Conservation (phyloP, 176 grass and related monocot genomes). For the Aegilops tauschii region DNA sequence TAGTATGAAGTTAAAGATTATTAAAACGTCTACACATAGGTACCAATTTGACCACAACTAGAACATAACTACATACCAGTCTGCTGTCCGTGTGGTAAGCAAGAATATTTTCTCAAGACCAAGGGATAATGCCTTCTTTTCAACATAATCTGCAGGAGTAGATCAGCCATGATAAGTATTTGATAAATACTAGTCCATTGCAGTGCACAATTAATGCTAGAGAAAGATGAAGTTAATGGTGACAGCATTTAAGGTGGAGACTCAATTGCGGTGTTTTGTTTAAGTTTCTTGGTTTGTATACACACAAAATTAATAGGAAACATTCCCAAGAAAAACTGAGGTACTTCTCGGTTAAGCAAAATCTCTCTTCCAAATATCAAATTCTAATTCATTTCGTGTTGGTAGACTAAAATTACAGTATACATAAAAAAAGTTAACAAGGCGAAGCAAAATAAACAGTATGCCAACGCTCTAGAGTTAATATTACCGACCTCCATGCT, state of each 20-base stretch:
- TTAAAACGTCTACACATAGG: background rate
- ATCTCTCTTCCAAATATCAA: background rate
- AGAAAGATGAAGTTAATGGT: slow-evolving; percentile 1
- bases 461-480: background rate
- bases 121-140: slow-evolving; percentile 84
- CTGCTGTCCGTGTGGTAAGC: slow-evolving; percentile 86
- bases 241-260: background rate
- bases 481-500: background rate
- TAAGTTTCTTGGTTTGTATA: background rate
- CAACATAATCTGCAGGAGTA: slow-evolving; percentile 67
- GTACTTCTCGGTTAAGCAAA: background rate
- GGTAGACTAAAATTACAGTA: background rate
- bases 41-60: background rate
- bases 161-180: background rate
- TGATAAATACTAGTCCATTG: background rate
- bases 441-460: background rate
- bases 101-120: slow-evolving; percentile 92
- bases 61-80: slow-evolving; percentile 67
- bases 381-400: background rate
- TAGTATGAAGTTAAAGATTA: background rate
- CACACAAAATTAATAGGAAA: background rate
- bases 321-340: background rate
- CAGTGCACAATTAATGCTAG: background rate
- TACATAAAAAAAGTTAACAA: background rate
- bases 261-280: background rate